A percentile compares a stretch with the other conserved stretches of the same genome.
Evolutionary conservation across 306 rosid species (phyloP).

Genomic region (Canavalia ensiformis): DNA sequence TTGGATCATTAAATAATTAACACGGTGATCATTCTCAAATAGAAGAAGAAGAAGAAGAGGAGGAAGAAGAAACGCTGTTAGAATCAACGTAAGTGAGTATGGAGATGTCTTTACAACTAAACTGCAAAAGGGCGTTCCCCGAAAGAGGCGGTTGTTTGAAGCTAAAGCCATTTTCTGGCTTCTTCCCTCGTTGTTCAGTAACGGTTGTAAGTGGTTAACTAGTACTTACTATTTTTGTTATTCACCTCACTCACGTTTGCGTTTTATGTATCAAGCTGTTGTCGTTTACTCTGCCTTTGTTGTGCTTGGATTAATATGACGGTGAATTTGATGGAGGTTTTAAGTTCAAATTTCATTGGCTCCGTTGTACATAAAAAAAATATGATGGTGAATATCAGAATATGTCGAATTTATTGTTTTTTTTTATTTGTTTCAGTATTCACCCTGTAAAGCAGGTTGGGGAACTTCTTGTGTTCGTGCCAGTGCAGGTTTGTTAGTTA

Average conservation of each 20-base stretch:
- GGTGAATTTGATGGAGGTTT: neutral
- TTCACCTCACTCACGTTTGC: neutral
- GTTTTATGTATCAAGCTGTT: neutral
- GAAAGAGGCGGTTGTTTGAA: slow-evolving; percentile 50
- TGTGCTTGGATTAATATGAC: slow-evolving; percentile 1
- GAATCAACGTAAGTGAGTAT: slow-evolving; percentile 42
- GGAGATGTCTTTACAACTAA: slow-evolving; percentile 70
- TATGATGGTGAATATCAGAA: neutral
- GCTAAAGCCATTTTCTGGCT: slow-evolving; percentile 56
- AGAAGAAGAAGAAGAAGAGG: slow-evolving; percentile 33
- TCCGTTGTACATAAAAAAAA: too few relatives aligned
- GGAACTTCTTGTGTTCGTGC: slow-evolving; percentile 60
- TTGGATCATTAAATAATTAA: slow-evolving; percentile 18
- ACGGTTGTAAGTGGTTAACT: slow-evolving; percentile 33
- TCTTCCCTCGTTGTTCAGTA: slow-evolving; percentile 51
- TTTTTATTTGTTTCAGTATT: slow-evolving; percentile 60
- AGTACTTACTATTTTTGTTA: slow-evolving; percentile 39
- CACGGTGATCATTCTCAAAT: neutral
- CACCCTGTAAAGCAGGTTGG: slow-evolving; percentile 58
- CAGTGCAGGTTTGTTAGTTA: slow-evolving; percentile 64
- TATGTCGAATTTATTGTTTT: slow-evolving; percentile 5
- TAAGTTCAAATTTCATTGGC: too few relatives aligned
- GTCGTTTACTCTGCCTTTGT: neutral
- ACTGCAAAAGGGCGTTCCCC: slow-evolving; percentile 56
- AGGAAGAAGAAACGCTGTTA: slow-evolving; percentile 22